phyloP scores from a whole-genome alignment of 805 yeast genomes.

The Blastobotrys robertii region DNA sequence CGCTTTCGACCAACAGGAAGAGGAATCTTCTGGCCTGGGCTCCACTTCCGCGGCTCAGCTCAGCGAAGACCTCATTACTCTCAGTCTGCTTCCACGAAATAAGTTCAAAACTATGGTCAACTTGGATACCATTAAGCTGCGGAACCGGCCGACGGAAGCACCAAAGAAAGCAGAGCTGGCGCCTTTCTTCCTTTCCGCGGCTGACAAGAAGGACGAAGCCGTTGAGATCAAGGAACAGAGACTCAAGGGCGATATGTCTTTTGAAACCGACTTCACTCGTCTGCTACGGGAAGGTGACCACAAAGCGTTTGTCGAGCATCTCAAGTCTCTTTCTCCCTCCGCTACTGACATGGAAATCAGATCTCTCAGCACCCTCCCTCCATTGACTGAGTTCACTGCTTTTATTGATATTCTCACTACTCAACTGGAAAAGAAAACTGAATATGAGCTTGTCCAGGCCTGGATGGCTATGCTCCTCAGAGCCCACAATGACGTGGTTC shows the following conservation, averaged over 20 bases:
- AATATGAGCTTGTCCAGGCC: slow-evolving; percentile 76
- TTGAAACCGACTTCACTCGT: slow-evolving; percentile 68
- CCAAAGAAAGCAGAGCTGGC: slow-evolving; percentile 75
- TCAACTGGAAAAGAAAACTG: slow-evolving; percentile 46
- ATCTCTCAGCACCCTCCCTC: slow-evolving; percentile 54
- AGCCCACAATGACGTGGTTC: slow-evolving; percentile 74
- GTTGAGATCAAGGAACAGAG: slow-evolving; percentile 6
- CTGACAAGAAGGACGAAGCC: slow-evolving; percentile 23
- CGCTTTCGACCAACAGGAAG: slow-evolving; percentile 45
- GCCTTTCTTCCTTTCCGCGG: slow-evolving; percentile 67
- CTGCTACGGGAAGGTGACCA: slow-evolving; percentile 51
- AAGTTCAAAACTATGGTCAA: slow-evolving; percentile 73
- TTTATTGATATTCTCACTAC: slow-evolving; percentile 59
- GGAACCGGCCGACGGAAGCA: slow-evolving; percentile 86
- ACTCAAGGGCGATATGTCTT: slow-evolving; percentile 25
- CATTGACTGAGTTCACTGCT: slow-evolving; percentile 52
- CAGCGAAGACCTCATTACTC: slow-evolving; percentile 51
- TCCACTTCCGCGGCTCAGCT: slow-evolving; percentile 46
- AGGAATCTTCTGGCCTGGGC: slow-evolving; percentile 18
- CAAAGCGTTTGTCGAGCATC: slow-evolving; percentile 40
- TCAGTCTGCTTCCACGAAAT: slow-evolving; percentile 66
- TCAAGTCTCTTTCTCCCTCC: slow-evolving; percentile 63
- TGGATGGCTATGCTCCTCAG: slow-evolving; percentile 64
- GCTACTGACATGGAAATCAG: slow-evolving; percentile 78
- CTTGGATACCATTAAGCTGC: slow-evolving; percentile 70